phyloP scores from a whole-genome alignment of 306 rosid species.

The Alnus glutinosa region DNA sequence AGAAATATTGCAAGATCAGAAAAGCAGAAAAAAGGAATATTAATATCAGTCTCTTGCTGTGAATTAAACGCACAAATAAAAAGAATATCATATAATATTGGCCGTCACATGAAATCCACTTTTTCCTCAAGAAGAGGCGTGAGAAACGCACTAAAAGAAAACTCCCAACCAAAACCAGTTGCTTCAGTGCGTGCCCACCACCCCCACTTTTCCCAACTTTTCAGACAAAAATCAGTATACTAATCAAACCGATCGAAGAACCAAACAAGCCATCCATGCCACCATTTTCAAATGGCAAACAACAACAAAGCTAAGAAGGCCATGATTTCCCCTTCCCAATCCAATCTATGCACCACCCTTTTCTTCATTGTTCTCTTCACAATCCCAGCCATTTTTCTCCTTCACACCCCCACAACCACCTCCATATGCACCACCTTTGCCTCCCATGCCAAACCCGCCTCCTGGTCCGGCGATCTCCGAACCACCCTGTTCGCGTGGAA shows the following conservation, averaged over 20 bases:
- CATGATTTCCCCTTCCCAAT: constrained; percentile 38
- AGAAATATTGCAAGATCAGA: not conserved
- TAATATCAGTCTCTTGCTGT: not conserved
- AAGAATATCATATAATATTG: not conserved
- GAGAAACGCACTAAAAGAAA: constrained; percentile 56
- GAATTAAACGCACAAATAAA: not conserved
- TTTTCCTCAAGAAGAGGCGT: constrained; percentile 37
- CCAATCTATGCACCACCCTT: constrained; percentile 61
- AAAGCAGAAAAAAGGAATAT: not conserved
- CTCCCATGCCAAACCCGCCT: constrained; percentile 23
- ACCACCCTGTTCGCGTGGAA: constrained; percentile 81
- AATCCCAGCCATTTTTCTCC: constrained; percentile 66
- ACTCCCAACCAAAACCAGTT: constrained; percentile 30
- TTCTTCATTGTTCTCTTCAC: constrained; percentile 76
- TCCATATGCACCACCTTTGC: constrained; percentile 57
- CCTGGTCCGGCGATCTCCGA: constrained; percentile 79
- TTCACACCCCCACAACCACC: constrained; percentile 55
- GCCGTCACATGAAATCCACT: constrained; percentile 26
- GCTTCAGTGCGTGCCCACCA: constrained; percentile 54
- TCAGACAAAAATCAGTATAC: not conserved
- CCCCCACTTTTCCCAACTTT: constrained; percentile 28
- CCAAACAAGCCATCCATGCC: constrained; percentile 7
- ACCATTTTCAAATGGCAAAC: constrained; percentile 31
- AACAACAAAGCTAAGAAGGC: constrained; percentile 56
- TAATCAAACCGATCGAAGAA: constrained; percentile 15